Evolutionary conservation across 345 rosid species (phyloP).

Genomic region (Eucalyptus pumila): DNA sequence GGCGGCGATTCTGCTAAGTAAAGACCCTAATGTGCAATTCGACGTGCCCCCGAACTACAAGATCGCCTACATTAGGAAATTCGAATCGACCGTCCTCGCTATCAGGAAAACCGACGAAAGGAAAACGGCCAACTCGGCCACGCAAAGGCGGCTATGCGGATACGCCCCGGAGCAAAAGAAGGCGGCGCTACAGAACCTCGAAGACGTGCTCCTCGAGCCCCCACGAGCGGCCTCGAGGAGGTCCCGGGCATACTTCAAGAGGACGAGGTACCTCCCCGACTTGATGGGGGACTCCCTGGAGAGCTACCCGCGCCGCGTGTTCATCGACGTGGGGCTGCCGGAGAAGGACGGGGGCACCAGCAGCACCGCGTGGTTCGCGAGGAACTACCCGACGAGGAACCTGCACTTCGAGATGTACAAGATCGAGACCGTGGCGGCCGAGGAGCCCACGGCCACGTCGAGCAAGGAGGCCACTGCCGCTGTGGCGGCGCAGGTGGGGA

Average conservation of each 20-base stretch:
- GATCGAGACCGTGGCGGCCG: slow-evolving; percentile 34
- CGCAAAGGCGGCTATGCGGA: slow-evolving; percentile 18
- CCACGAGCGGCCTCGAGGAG: slow-evolving; percentile 58
- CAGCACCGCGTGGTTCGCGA: slow-evolving; percentile 47
- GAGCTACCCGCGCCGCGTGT: slow-evolving; percentile 52
- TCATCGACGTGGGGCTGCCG: slow-evolving; percentile 47
- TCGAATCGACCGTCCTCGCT: slow-evolving; percentile 20
- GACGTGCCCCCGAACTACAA: slow-evolving; percentile 32
- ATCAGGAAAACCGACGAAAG: slow-evolving; percentile 31
- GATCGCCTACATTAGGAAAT: slow-evolving; percentile 32
- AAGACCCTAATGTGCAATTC: slow-evolving; percentile 9
- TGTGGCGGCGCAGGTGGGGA: slow-evolving; percentile 12
- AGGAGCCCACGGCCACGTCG: background rate
- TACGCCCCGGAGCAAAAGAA: slow-evolving; percentile 22
- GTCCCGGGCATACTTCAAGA: slow-evolving; percentile 42
- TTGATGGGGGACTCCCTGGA: slow-evolving; percentile 45
- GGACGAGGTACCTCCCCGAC: slow-evolving; percentile 46
- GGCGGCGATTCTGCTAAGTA: slow-evolving; percentile 16
- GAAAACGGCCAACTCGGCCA: background rate
- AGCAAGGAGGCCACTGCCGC: background rate
- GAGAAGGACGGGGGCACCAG: slow-evolving; percentile 20
- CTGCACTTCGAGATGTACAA: slow-evolving; percentile 58
- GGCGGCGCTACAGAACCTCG: slow-evolving; percentile 45
- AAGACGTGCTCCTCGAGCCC: slow-evolving; percentile 75
- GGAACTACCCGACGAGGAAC: slow-evolving; percentile 60